These are phyloP conservation scores for Neofusicoccum sp. DNA, from an alignment of 2,329 filamentous ascomycete genomes.

Conservation along the genomic window DNA sequence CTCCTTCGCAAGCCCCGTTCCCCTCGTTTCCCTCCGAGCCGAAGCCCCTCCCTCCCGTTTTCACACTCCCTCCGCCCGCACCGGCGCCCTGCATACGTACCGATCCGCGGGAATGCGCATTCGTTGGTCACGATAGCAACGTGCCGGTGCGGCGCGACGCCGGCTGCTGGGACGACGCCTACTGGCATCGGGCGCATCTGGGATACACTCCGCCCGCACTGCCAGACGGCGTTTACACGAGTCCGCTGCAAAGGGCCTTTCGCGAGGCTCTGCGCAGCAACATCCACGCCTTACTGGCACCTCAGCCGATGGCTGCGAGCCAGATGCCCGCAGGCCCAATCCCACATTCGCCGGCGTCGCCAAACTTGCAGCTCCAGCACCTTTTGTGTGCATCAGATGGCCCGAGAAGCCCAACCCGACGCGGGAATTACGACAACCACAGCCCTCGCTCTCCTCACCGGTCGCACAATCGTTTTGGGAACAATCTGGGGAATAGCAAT, in stretches of 20 bases:
- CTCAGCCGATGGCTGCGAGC: not conserved
- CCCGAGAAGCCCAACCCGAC: not conserved
- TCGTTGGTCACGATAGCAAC: conserved; percentile 20
- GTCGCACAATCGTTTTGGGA: not conserved
- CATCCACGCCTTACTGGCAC: conserved; percentile 7
- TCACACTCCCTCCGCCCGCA: conserved; percentile 44
- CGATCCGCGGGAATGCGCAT: conserved; percentile 11
- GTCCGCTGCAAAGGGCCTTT: conserved; percentile 34
- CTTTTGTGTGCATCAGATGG: conserved; percentile 30
- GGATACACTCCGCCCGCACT: conserved; percentile 25
- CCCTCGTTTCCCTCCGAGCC: conserved; percentile 35
- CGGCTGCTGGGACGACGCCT: conserved; percentile 17
- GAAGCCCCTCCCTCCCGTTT: conserved; percentile 46
- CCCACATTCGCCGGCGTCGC: conserved; percentile 14
- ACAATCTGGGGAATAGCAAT: conserved; percentile 4
- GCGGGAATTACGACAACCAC: not conserved
- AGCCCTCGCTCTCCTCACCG: not conserved
- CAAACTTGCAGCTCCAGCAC: conserved; percentile 31
- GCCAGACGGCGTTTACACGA: conserved; percentile 34
- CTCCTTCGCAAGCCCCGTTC: conserved; percentile 36
- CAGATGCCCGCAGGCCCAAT: not conserved
- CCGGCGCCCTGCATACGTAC: conserved; percentile 8
- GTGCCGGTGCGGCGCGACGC: conserved; percentile 23
- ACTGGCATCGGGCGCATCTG: conserved; percentile 15
- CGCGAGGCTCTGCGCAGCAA: conserved; percentile 31